Conservation (phyloP, 805 yeast species). For the Yarrowia porcina region DNA sequence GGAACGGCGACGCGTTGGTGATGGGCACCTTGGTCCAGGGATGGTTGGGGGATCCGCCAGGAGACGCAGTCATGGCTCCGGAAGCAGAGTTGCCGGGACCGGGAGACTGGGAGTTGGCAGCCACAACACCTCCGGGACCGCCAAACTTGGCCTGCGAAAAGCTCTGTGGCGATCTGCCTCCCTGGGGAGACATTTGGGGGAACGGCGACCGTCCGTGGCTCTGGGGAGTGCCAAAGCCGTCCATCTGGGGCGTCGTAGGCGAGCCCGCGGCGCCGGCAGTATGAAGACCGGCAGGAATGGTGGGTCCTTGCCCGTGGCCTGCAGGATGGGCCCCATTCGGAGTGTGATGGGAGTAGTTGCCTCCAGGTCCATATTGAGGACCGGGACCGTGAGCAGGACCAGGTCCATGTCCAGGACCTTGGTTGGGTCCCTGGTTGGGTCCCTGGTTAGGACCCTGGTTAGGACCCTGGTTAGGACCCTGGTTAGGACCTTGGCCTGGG, state of each 20-base stretch:
- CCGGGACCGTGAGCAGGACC: background rate
- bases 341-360: background rate
- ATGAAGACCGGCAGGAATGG: background rate
- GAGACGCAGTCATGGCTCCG: conserved; percentile 1
- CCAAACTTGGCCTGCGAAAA: conserved; percentile 9
- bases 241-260: conserved; percentile 10
- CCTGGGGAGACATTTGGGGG: conserved; percentile 21
- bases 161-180: background rate
- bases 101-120: background rate
- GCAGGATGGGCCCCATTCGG: too few species aligned
- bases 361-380: background rate
- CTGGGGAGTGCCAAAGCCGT: conserved; percentile 2
- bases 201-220: conserved; percentile 18
- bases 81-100: background rate
- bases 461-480: background rate
- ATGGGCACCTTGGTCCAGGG: conserved; percentile 40
- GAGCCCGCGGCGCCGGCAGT: background rate
- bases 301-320: background rate
- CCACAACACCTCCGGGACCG: background rate
- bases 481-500: background rate
- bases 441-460: background rate
- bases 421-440: background rate
- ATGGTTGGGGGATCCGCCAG: background rate
- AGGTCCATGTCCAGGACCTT: background rate
- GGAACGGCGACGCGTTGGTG: conserved; percentile 69